Conservation (phyloP, 2,329 filamentous ascomycete genomes). For the Fusarium brevicatenulatum region DNA sequence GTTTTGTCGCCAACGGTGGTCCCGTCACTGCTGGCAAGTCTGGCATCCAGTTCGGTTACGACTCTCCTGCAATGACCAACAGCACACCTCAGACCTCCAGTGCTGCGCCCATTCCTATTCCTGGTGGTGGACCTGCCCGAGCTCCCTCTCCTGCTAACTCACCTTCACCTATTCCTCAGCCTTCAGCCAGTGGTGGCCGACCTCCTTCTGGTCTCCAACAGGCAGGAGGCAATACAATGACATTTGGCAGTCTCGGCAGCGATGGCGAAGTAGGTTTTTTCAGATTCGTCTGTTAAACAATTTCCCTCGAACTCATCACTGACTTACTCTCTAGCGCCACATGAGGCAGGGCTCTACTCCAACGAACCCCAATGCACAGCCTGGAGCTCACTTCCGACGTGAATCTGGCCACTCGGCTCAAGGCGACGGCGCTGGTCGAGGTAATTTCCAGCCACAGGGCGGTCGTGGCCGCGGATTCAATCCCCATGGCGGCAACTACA, state of each 20-base stretch:
- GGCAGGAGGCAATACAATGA: constrained; percentile 69
- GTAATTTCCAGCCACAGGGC: constrained; percentile 60
- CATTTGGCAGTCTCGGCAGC: constrained; percentile 85
- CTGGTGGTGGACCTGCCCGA: constrained; percentile 70
- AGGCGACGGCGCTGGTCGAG: constrained; percentile 62
- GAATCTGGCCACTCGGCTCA: constrained; percentile 88
- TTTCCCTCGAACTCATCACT: constrained; percentile 1
- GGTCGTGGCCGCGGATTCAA: constrained; percentile 63
- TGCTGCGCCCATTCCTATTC: constrained; percentile 70
- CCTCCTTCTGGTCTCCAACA: constrained; percentile 81
- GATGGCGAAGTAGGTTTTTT: constrained; percentile 75
- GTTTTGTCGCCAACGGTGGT: constrained; percentile 81
- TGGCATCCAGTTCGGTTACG: constrained; percentile 85
- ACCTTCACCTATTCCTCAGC: constrained; percentile 92
- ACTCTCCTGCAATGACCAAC: constrained; percentile 73
- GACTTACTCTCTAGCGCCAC: constrained; percentile 64
- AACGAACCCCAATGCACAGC: constrained; percentile 70
- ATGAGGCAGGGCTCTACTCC: constrained; percentile 73
- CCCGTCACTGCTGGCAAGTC: constrained; percentile 66
- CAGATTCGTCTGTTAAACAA: constrained; percentile 9
- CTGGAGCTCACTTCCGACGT: constrained; percentile 80
- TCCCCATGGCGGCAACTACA: constrained; percentile 56
- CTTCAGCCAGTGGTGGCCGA: constrained; percentile 83
- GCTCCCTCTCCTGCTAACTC: constrained; percentile 87
- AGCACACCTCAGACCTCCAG: constrained; percentile 70